Conservation (phyloP, 2,329 filamentous ascomycete genomes). For the Fonsecaea pugnacius region DNA sequence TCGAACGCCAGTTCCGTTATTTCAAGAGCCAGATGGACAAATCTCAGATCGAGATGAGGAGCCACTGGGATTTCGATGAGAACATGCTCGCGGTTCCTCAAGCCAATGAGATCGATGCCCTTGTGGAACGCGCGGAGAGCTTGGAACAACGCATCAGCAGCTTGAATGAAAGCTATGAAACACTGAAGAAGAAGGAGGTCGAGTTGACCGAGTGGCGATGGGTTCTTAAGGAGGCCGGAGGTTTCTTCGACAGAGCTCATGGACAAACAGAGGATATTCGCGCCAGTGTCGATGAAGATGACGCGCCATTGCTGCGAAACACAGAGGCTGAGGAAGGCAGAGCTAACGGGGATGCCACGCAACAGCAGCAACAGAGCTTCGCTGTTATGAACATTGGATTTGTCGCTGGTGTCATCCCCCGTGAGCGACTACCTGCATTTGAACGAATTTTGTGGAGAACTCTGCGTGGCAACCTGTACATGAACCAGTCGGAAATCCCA, state of each 20-base stretch:
- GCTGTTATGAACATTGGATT: slow-evolving; percentile 99
- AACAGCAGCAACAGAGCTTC: slow-evolving; percentile 73
- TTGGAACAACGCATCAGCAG: slow-evolving; percentile 89
- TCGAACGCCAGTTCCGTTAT: slow-evolving; percentile 95
- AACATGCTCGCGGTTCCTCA: slow-evolving; percentile 85
- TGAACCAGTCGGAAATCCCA: slow-evolving; percentile 99
- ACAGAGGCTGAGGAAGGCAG: slow-evolving; percentile 76
- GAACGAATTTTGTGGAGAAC: slow-evolving; percentile 98
- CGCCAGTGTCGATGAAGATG: slow-evolving; percentile 84
- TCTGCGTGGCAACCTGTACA: slow-evolving; percentile 95
- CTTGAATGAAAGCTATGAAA: slow-evolving; percentile 98
- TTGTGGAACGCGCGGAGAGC: slow-evolving; percentile 87
- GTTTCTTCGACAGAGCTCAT: slow-evolving; percentile 92
- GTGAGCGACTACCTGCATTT: slow-evolving; percentile 91
- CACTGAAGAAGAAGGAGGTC: slow-evolving; percentile 94
- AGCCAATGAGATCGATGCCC: slow-evolving; percentile 93
- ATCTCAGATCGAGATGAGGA: slow-evolving; percentile 79
- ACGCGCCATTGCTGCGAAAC: slow-evolving; percentile 90
- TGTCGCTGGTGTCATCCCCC: slow-evolving; percentile 90
- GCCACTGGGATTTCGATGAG: slow-evolving; percentile 81
- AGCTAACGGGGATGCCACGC: slow-evolving; percentile 66
- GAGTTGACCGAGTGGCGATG: slow-evolving; percentile 98
- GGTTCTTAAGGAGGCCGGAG: slow-evolving; percentile 93
- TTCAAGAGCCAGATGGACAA: slow-evolving; percentile 97
- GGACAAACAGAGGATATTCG: slow-evolving; percentile 97